Conservation (phyloP, 139 green algal genomes). For the Deuterostichococcus epilithicus region DNA sequence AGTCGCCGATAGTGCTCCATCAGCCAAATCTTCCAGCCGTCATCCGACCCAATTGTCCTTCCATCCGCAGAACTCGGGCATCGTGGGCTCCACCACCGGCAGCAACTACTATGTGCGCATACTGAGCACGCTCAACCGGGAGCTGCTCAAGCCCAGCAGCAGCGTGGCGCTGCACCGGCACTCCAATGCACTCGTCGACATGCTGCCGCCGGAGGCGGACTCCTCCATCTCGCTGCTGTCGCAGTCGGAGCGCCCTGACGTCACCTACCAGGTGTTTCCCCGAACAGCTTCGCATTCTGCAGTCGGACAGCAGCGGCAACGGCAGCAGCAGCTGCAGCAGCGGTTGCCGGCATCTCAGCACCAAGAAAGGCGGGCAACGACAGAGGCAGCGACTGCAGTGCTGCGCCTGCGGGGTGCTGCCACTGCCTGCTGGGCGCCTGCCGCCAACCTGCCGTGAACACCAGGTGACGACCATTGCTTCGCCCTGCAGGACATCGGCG, state of each 20-base stretch:
- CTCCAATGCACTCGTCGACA: conserved; percentile 97
- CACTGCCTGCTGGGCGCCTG: too few relatives aligned
- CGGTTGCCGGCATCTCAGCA: too few relatives aligned
- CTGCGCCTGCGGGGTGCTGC: too few relatives aligned
- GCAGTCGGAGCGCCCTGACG: conserved; percentile 88
- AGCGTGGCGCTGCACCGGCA: conserved; percentile 96
- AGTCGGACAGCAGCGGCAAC: too few relatives aligned
- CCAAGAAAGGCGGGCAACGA: too few relatives aligned
- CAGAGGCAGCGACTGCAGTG: too few relatives aligned
- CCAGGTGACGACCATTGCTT: too few relatives aligned
- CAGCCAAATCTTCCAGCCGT: too few relatives aligned
- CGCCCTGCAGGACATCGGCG: conserved; percentile 91
- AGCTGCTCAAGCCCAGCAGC: conserved; percentile 93
- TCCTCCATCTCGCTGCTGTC: conserved; percentile 92
- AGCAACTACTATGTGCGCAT: conserved; percentile 72
- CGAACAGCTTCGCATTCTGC: neutral
- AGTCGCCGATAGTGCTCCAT: too few relatives aligned
- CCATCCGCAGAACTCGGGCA: conserved; percentile 53
- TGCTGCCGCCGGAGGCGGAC: conserved; percentile 97
- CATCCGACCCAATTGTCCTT: too few relatives aligned
- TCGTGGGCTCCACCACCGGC: conserved; percentile 96
- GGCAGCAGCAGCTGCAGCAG: too few relatives aligned
- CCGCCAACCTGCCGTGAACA: too few relatives aligned
- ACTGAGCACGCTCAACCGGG: conserved; percentile 92
- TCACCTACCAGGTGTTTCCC: conserved; percentile 78